Base-by-base conservation (phyloP, 352 stramenopile genomes). In the Globisporangium nagaii region DNA sequence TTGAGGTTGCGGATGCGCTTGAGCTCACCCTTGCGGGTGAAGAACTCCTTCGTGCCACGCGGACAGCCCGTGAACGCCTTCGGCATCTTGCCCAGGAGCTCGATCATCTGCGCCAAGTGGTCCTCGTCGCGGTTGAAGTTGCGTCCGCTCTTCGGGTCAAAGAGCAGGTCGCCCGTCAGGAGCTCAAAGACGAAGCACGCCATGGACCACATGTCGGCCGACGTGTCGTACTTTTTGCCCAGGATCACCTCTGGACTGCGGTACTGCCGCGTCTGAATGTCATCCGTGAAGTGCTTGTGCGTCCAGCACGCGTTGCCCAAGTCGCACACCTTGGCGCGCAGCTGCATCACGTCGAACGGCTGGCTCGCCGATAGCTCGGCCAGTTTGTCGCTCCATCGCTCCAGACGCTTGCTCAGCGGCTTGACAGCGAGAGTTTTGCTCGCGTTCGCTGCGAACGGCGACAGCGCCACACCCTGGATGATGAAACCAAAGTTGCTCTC, bases 231-330 rank as follows among this genome's bases (percentile, higher is more conserved):
- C 40, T 87, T 87, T 64, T 95, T 96, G 36, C 95, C 92, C 57
- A 99, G 71, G 20, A 99, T 95, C 24, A 98, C 97, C 71, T 99
- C 98, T 7, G 98, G 98, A 35, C 88, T 97, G 5, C 98, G 90
- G 69, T 99, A 99, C 77, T 99, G 98, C n/a, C 98, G 84, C 20
- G 98, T 99, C 73, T 99, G 98, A 63, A 99, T 99, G 65, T 99
- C 97, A 65, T 99, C 95, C 40, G 96, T 98, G 68, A 99, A 99
- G 73, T 99, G 97, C 58, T 98, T 96, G 60, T 98, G 76, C 17
- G 90, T 99, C 96, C 97, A 99, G 71, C 98, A 99, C 1, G 97
- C 97, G 68, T 99, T 99, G 53, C 98, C 98, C n/a, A 99, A 71
- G 78, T 99, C 97, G 28, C 98, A 98, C 42, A 99, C 78, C 58